These are phyloP conservation scores for Beauveria varroae DNA, from an alignment of 2,329 filamentous ascomycete genomes.

Conservation along the genomic window DNA sequence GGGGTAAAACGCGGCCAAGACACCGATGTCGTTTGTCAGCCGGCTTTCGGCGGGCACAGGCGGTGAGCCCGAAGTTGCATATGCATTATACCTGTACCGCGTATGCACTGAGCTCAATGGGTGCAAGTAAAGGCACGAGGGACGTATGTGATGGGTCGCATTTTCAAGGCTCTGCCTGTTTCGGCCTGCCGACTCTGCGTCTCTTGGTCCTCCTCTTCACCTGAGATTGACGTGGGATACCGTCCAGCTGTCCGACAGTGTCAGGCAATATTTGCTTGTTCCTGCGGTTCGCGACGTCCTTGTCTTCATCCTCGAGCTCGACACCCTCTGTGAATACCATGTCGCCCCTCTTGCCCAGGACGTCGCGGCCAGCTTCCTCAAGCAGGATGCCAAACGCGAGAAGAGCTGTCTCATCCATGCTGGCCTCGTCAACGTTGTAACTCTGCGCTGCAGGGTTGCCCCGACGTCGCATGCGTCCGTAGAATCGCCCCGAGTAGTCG, in stretches of 20 bases:
- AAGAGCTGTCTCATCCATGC: slow-evolving; percentile 72
- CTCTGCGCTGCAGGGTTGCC: slow-evolving; percentile 11
- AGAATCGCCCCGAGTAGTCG: slow-evolving; percentile 60
- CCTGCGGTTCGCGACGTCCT: background rate
- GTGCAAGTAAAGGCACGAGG: no score
- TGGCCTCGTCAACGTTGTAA: slow-evolving; percentile 41
- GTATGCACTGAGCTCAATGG: background rate
- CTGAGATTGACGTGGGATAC: background rate
- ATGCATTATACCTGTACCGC: background rate
- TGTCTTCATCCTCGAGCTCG: background rate
- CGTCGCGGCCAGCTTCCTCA: slow-evolving; percentile 58
- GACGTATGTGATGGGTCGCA: no score
- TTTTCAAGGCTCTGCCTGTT: background rate
- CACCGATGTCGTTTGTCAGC: background rate
- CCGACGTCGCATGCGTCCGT: slow-evolving; percentile 25
- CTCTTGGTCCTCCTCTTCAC: background rate
- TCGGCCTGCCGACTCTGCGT: background rate
- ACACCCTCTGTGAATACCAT: slow-evolving; percentile 61
- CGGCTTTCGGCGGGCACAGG: background rate
- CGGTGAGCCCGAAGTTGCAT: background rate
- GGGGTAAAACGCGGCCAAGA: background rate
- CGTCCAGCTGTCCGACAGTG: background rate
- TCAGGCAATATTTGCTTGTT: background rate
- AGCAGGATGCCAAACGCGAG: slow-evolving; percentile 67
- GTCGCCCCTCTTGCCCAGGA: slow-evolving; percentile 58